phyloP scores from a whole-genome alignment of 345 rosid species.

The Brassica rapa region DNA sequence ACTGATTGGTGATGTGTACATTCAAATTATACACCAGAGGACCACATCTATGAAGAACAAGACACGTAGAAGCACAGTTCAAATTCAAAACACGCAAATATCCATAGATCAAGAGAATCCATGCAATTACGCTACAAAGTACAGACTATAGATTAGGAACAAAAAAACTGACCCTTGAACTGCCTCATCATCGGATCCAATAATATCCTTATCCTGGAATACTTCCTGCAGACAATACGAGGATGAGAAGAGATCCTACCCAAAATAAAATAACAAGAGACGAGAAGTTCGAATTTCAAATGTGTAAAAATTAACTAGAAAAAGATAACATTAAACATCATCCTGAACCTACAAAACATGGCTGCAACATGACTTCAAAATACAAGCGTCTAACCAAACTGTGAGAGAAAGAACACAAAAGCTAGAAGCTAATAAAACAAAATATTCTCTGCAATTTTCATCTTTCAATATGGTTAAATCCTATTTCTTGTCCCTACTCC shows the following conservation, averaged over 20 bases:
- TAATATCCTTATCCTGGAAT: conserved; percentile 58
- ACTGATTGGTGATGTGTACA: not conserved
- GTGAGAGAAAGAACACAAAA: conserved; percentile 11
- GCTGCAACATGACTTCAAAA: conserved; percentile 17
- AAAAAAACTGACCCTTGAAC: conserved; percentile 50
- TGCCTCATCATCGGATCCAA: conserved; percentile 46
- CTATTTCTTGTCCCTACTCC: conserved; percentile 21
- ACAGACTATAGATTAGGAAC: conserved; percentile 1
- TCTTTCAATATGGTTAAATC: conserved; percentile 5
- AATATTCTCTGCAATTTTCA: not conserved
- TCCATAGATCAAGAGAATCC: not conserved
- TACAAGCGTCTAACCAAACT: conserved; percentile 14
- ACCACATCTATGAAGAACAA: conserved; percentile 9
- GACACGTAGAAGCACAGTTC: not conserved
- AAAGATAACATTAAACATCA: not conserved
- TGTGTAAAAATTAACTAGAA: not conserved
- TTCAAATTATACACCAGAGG: conserved; percentile 15
- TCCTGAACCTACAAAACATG: conserved; percentile 15
- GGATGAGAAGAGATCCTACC: conserved; percentile 10
- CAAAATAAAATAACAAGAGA: not conserved
- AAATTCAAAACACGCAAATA: not conserved
- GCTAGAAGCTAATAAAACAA: conserved; percentile 16
- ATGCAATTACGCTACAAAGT: not conserved
- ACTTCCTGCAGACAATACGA: conserved; percentile 58
- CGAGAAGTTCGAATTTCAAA: not conserved